These are phyloP conservation scores for Trypanosoma melophagium DNA, from an alignment of 208 protist species.

Conservation along the genomic window DNA sequence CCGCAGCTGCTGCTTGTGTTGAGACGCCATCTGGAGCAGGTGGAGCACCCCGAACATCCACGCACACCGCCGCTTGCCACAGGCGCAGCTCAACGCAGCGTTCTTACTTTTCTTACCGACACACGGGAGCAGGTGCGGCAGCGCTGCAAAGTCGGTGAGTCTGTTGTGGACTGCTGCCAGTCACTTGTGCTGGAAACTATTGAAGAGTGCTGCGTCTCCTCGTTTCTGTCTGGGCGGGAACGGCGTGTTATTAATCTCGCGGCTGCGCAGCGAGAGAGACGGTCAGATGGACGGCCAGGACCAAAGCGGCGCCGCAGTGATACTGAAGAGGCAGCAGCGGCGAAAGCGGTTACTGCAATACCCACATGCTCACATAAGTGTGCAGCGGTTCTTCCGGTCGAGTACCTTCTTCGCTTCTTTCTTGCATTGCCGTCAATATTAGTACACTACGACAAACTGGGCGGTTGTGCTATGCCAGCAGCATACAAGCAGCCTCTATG, in stretches of 20 bases:
- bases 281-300: slow-evolving; percentile 13
- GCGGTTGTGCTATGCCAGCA: slow-evolving; percentile 52
- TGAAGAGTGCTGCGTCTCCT: slow-evolving; percentile 69
- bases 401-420: slow-evolving; percentile 82
- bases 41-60: slow-evolving; percentile 57
- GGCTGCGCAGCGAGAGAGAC: slow-evolving; percentile 33
- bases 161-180: slow-evolving; percentile 45
- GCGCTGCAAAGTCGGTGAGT: slow-evolving; percentile 23
- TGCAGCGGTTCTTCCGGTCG: slow-evolving; percentile 60
- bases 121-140: slow-evolving; percentile 26
- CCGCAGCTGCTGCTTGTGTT: slow-evolving; percentile 44
- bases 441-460: slow-evolving; percentile 81
- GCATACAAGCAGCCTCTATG: slow-evolving; percentile 62
- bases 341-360: slow-evolving; percentile 10
- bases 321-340: slow-evolving; percentile 26
- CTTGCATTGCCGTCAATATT: slow-evolving; percentile 71
- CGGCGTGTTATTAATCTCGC: slow-evolving; percentile 35
- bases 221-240: slow-evolving; percentile 65
- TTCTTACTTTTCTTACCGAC: slow-evolving; percentile 59
- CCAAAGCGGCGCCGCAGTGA: slow-evolving; percentile 16
- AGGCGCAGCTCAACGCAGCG: slow-evolving; percentile 24
- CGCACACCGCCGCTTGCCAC: slow-evolving; percentile 45
- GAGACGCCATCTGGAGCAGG: slow-evolving; percentile 43
- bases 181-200: slow-evolving; percentile 64
- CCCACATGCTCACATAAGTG: slow-evolving; percentile 32